Evolutionary conservation across 2,329 filamentous ascomycete genomes (phyloP), one percentile per base, ranked within the genome.

Genomic region (Capronia epimyces): DNA sequence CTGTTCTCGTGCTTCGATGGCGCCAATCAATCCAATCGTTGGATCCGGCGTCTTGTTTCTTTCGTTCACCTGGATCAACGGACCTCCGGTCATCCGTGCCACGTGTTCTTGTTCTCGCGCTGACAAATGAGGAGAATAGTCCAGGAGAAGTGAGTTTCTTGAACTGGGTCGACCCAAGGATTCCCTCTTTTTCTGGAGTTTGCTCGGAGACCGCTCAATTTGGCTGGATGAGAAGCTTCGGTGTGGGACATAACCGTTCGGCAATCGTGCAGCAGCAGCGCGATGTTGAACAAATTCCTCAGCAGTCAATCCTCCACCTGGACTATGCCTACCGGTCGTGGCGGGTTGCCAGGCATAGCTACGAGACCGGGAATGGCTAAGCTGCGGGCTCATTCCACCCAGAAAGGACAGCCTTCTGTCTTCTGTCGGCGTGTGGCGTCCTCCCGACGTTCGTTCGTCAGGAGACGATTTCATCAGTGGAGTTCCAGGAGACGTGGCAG

Each of bases 101-200:
- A 95, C 79, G 60, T 94, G 85, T 68, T 94, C 88, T 66, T 94
- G 89, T 67, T 95, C 89, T 13, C 86, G 81, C 15, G 89, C 89
- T 16, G 87, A 89, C n/a, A 95, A 75, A 50, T 84, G 79, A 0
- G 72, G 69, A 7, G 78, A 75, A 20, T 77, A 69, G 57, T 81
- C 75, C 12, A 55, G n/a, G 16, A 53, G 46, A 6, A 52, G 39
- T 8, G 59, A 40, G 64, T 64, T 46, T 66, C 68, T 24, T 69
- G 74, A 45, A 61, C 34, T 64, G 63, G 53, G 65, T 60, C 18
- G 75, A 16, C 7, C 49, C 21, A 37, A 16, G 48, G n/a, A 71
- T 18, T 57, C 52, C 36, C 45, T 45, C 29, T 54, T 55, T 24
- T 53, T 59, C 46, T 51, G 56, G 20, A 59, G 42, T 41, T 57